These are phyloP conservation scores for Dictyostelium brefeldianum DNA, from an alignment of 78 protist species.

Conservation along the genomic window DNA sequence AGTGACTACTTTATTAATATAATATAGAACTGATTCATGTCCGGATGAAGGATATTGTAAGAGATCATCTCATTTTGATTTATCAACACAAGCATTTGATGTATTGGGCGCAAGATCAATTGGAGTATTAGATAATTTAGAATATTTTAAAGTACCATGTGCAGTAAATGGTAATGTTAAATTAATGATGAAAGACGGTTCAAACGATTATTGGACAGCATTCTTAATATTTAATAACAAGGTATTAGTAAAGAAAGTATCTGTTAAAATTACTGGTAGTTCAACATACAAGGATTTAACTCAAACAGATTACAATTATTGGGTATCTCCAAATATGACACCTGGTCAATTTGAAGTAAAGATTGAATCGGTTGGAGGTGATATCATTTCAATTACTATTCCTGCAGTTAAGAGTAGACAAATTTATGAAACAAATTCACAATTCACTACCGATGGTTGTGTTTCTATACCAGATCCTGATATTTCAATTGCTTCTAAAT, in stretches of 20 bases:
- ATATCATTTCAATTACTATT: background rate
- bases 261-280: background rate
- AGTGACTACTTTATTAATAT: too few relatives aligned
- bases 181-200: constrained; percentile 34
- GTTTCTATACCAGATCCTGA: too few relatives aligned
- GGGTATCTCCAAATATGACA: background rate
- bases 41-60: background rate
- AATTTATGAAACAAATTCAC: background rate
- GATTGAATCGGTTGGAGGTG: constrained; percentile 25
- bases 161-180: background rate
- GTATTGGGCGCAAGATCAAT: background rate
- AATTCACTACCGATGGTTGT: background rate
- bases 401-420: background rate
- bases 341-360: background rate
- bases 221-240: constrained; percentile 18
- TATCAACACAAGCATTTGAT: constrained; percentile 13
- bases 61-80: constrained; percentile 42
- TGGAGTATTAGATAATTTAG: constrained; percentile 11
- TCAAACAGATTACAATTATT: constrained; percentile 38
- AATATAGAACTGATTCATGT: constrained; percentile 35
- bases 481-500: too few relatives aligned
- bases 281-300: background rate
- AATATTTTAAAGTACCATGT: constrained; percentile 25
- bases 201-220: constrained; percentile 37
- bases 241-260: background rate